Evolutionary conservation across 2,329 filamentous ascomycete species (phyloP), one percentile per base, ranked within the genome.

Genomic region (Neopestalotiopsis rosae): DNA sequence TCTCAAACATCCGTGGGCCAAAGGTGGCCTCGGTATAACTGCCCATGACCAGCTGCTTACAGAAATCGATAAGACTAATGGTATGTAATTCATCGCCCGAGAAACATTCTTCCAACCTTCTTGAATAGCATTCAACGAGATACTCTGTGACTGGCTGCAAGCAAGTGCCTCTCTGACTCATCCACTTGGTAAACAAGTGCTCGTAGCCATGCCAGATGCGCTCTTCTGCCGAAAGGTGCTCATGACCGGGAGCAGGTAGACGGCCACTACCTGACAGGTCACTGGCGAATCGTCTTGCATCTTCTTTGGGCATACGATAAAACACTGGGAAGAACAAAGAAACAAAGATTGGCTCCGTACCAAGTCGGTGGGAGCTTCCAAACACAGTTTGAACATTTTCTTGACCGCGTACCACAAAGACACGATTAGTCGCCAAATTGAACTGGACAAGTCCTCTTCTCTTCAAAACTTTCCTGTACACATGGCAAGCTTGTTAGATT

Each of bases 1-100:
- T 32, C 14, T 74, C 72, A 10, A 78, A 20, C 1, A 79, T 52
- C 1, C 65, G 42, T 1, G 72, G 66, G 1, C 78, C 78, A 56
- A 71, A 71, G 3, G 68, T 69, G 72, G 78, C 75, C 12, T 74
- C 69, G 7, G 24, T 34, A 30, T 30, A 30, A 17, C 28, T 32
- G 10, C 32, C 58, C 28, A 61, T 30, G 14, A 61, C 32, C 32
- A 32, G 13, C 58, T 61, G 24, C 61, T 69, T 72, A 3, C 76
- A 52, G 13, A 75, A 69, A 17, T 72, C 66, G 17, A 71, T 67
- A 9, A 78, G 45, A 13, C 67, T 20, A 2, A 77, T n/a, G 2
- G 66, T 71, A 9, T 64, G 32, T 74, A 75, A 76, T 12, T 74
- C 65, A 0, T 69, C 73, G 5, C 59, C 7, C 2, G 70, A 70